Conservation (phyloP, 78 protist species). For the Acrasis kona region DNA sequence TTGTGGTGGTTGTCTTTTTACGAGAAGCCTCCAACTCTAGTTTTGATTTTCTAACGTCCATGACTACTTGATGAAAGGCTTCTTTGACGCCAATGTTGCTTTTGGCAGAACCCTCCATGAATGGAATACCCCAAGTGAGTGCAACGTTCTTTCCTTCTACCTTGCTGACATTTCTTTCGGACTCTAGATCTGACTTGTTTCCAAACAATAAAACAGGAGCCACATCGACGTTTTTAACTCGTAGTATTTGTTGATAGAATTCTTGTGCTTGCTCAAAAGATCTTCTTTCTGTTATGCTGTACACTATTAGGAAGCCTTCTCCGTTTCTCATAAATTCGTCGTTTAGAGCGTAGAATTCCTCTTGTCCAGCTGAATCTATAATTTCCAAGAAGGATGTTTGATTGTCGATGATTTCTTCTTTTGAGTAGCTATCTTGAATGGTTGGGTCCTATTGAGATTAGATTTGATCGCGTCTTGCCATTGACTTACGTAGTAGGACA, state of each 20-base stretch:
- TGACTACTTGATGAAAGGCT: constrained; percentile 38
- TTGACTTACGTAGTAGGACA: background rate
- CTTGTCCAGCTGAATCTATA: constrained; percentile 16
- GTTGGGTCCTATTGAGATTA: constrained; percentile 93
- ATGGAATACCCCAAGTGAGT: constrained; percentile 22
- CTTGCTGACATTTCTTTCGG: constrained; percentile 43
- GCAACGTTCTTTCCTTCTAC: constrained; percentile 39
- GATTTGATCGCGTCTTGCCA: background rate
- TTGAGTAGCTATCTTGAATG: constrained; percentile 89
- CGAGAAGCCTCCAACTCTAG: too few species aligned
- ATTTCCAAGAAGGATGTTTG: constrained; percentile 12
- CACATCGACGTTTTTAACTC: constrained; percentile 2
- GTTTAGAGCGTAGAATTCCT: too few species aligned
- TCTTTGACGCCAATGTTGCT: constrained; percentile 54
- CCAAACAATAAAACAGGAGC: constrained; percentile 82
- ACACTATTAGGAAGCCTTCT: constrained; percentile 80
- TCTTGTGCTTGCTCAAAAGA: constrained; percentile 50
- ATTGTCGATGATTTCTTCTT: constrained; percentile 53
- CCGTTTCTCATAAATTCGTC: constrained; percentile 46
- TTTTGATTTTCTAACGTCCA: constrained; percentile 13
- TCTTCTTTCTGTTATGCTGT: constrained; percentile 35
- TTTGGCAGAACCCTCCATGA: constrained; percentile 66
- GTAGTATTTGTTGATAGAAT: constrained; percentile 36
- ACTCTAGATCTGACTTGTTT: constrained; percentile 66
- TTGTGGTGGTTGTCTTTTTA: too few species aligned